Conservation (phyloP, 345 rosid genomes). For the Acer yangbiense region DNA sequence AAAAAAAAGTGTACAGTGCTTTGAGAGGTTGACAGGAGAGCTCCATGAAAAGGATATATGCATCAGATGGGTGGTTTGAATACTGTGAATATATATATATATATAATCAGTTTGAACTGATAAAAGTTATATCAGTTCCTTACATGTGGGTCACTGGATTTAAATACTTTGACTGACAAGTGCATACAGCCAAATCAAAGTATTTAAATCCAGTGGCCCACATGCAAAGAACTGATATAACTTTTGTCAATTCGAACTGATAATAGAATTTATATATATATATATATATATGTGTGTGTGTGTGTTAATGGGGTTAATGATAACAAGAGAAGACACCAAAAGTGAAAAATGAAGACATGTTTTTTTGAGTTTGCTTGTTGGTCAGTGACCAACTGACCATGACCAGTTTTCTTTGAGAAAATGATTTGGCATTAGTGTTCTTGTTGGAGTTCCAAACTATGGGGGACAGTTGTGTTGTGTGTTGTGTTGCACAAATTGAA, state of each 20-base stretch:
- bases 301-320: neutral
- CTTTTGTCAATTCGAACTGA: no score
- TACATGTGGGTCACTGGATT: no score
- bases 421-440: neutral
- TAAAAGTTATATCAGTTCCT: no score
- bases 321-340: neutral
- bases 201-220: no score
- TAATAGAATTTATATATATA: no score
- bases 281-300: no score
- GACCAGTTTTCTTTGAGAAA: neutral
- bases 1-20: neutral
- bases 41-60: slow-evolving; percentile 6
- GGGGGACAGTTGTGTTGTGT: neutral
- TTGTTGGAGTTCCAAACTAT: neutral
- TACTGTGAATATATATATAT: neutral
- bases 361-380: neutral
- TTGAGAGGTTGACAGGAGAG: neutral
- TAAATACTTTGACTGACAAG: no score
- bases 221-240: no score
- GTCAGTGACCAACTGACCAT: neutral
- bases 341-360: neutral
- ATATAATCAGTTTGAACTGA: no score
- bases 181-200: no score
- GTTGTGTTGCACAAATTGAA: neutral
- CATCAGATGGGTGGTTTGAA: neutral